Conservation (phyloP, 345 rosid genomes). For the Salix exigua region DNA sequence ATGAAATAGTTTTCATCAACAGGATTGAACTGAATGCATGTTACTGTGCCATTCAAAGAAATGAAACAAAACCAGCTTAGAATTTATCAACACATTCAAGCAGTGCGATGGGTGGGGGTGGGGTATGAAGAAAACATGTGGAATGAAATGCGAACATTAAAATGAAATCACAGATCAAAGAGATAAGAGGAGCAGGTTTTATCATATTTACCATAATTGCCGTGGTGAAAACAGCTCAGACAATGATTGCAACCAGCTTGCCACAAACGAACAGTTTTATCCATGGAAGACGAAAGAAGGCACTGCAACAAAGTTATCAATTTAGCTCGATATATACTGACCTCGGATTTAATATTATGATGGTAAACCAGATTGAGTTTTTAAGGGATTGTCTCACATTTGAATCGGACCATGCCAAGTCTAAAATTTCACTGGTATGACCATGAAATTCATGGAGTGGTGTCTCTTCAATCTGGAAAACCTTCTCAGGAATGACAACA, state of each 20-base stretch:
- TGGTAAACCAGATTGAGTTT: background rate
- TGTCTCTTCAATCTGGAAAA: slow-evolving; percentile 59
- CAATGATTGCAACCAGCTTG: slow-evolving; percentile 47
- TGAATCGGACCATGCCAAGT: slow-evolving; percentile 79
- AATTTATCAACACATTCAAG: background rate
- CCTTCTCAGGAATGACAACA: slow-evolving; percentile 56
- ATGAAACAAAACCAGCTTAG: slow-evolving; percentile 8
- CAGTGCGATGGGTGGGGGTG: background rate
- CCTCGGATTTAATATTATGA: background rate
- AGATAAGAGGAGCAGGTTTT: background rate
- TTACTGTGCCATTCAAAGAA: slow-evolving; percentile 50
- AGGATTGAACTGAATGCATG: slow-evolving; percentile 86
- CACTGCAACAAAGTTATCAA: slow-evolving; percentile 40
- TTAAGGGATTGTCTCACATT: slow-evolving; percentile 47
- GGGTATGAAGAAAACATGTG: background rate
- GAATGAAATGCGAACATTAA: background rate
- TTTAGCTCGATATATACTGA: background rate
- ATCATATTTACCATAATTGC: slow-evolving; percentile 51
- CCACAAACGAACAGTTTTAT: slow-evolving; percentile 81
- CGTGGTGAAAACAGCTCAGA: slow-evolving; percentile 57
- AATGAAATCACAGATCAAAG: background rate
- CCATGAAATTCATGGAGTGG: slow-evolving; percentile 74
- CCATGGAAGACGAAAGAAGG: slow-evolving; percentile 75
- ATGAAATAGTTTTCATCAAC: slow-evolving; percentile 58
- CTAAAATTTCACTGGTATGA: slow-evolving; percentile 66